Percentiles rank a stretch among this genome's conserved stretches.
These are phyloP conservation scores for Calonectria naviculata DNA, from an alignment of 2,329 filamentous ascomycete species.

Conservation along the genomic window DNA sequence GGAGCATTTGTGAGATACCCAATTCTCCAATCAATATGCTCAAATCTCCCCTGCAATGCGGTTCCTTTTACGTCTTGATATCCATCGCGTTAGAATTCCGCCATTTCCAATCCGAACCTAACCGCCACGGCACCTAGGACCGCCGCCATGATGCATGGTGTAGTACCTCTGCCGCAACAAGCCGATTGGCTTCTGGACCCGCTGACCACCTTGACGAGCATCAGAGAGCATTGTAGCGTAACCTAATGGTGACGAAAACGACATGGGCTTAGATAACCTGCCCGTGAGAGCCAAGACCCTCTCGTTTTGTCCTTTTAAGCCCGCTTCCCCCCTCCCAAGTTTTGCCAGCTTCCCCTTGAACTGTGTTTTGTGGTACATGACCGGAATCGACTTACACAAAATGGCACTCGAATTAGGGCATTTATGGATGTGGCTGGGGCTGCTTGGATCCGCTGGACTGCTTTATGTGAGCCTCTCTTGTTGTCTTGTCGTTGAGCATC, in stretches of 20 bases:
- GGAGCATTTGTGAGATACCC: neutral
- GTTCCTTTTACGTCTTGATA: neutral
- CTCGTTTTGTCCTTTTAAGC: neutral
- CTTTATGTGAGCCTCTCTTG: constrained; percentile 54
- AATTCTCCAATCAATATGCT: constrained; percentile 29
- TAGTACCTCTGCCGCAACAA: constrained; percentile 40
- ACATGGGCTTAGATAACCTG: neutral
- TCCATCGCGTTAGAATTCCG: constrained; percentile 36
- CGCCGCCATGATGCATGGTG: constrained; percentile 28
- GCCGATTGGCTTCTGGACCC: constrained; percentile 36
- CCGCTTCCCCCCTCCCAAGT: neutral
- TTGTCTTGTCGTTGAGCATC: neutral
- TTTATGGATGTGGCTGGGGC: constrained; percentile 53
- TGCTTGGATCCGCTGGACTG: constrained; percentile 47
- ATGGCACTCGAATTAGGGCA: constrained; percentile 48
- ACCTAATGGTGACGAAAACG: constrained; percentile 5
- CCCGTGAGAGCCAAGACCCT: neutral
- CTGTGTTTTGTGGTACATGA: neutral
- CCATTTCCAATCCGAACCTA: constrained; percentile 46
- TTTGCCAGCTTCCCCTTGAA: neutral
- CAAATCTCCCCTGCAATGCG: constrained; percentile 22
- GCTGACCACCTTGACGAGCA: constrained; percentile 21
- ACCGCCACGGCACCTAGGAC: constrained; percentile 32
- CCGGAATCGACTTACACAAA: constrained; percentile 19
- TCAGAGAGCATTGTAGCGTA: neutral